Evolutionary conservation across 176 grass and related monocot genomes (phyloP).

Genomic region (Rhynchospora pubera): DNA sequence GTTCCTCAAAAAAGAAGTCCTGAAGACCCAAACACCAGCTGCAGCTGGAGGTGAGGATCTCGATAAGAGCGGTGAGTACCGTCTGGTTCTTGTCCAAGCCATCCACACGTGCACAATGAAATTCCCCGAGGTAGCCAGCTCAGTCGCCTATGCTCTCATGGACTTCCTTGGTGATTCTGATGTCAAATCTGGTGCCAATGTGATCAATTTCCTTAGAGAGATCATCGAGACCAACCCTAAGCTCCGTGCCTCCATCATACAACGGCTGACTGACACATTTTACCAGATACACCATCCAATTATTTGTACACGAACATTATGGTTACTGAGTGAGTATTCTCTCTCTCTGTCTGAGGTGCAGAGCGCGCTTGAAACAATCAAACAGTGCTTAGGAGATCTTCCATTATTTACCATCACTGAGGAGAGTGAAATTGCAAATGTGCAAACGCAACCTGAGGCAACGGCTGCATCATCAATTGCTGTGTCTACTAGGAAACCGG

Average conservation of each 20-base stretch:
- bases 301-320: constrained; percentile 1
- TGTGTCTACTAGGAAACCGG: constrained; percentile 34
- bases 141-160: constrained; percentile 24
- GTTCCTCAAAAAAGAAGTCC: constrained; percentile 63
- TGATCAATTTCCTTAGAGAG: constrained; percentile 43
- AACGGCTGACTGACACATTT: constrained; percentile 21
- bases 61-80: constrained; percentile 42
- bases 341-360: constrained; percentile 48
- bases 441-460: constrained; percentile 21
- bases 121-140: constrained; percentile 22
- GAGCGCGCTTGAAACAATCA: constrained; percentile 45
- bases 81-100: constrained; percentile 58
- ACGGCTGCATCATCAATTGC: constrained; percentile 26
- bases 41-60: constrained; percentile 24
- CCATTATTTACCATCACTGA: constrained; percentile 46
- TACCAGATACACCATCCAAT: constrained; percentile 17
- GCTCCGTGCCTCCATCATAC: constrained; percentile 23
- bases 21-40: constrained; percentile 40
- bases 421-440: constrained; percentile 41
- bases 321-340: constrained; percentile 25
- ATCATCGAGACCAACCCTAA: constrained; percentile 31
- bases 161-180: constrained; percentile 23
- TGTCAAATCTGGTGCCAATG: constrained; percentile 5
- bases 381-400: constrained; percentile 48
- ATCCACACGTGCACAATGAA: constrained; percentile 47